Evolutionary conservation across 441 rosid genomes (phyloP).

Genomic region (Omphalea diandra): DNA sequence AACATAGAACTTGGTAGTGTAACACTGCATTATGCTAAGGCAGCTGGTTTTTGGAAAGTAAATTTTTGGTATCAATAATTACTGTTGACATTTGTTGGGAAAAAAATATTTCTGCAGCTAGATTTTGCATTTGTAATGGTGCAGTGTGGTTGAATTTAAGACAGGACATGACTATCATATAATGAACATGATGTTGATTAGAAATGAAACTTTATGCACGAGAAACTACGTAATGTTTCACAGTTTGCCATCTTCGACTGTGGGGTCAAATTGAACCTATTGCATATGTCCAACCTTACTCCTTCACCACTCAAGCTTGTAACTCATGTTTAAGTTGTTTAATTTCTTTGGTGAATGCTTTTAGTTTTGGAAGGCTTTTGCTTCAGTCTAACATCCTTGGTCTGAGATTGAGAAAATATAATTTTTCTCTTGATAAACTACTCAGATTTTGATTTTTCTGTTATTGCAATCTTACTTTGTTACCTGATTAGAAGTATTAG

Average conservation of each 20-base stretch:
- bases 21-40: neutral
- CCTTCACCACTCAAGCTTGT: neutral
- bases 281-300: neutral
- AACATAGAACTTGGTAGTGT: neutral
- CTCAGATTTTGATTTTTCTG: neutral
- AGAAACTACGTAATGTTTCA: neutral
- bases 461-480: neutral
- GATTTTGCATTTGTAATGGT: neutral
- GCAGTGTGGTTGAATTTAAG: neutral
- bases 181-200: neutral
- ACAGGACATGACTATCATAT: neutral
- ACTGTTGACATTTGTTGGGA: neutral
- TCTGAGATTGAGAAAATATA: neutral
- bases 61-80: neutral
- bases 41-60: neutral
- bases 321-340: neutral
- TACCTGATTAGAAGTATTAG: neutral
- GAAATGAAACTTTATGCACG: neutral
- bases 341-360: neutral
- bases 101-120: neutral
- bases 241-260: neutral
- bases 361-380: neutral
- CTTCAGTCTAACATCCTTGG: neutral
- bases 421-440: neutral
- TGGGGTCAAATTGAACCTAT: neutral